Percentiles rank a stretch among this genome's conserved stretches.
Evolutionary conservation across 164 flowering plant genomes (phyloP).

Genomic region (Hamamelis virginiana): DNA sequence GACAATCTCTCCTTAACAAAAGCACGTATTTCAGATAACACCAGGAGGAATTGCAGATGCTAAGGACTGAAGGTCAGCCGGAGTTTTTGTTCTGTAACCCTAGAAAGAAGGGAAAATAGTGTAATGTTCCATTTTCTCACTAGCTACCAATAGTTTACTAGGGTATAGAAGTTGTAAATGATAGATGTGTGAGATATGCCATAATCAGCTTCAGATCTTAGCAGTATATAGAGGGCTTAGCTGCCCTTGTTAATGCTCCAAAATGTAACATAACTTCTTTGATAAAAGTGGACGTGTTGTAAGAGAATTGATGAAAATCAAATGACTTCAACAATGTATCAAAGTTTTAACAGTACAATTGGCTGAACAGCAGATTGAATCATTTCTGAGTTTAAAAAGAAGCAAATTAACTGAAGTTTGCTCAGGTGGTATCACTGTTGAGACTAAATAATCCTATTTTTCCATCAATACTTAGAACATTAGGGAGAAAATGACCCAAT

Average conservation of each 20-base stretch:
- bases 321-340: background rate
- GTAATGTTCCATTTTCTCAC: background rate
- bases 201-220: background rate
- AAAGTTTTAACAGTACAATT: background rate
- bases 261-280: background rate
- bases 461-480: background rate
- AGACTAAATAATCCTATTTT: background rate
- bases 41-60: constrained; percentile 93
- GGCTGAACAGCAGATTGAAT: background rate
- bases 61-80: constrained; percentile 55
- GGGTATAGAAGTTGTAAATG: background rate
- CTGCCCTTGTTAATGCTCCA: background rate
- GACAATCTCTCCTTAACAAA: constrained; percentile 41
- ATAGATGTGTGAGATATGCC: background rate
- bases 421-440: too few species aligned
- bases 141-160: background rate
- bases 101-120: background rate
- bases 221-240: background rate
- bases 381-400: background rate
- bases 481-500: background rate
- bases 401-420: background rate
- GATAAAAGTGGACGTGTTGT: background rate
- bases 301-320: background rate
- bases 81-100: background rate
- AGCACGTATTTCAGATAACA: constrained; percentile 89